A percentile compares a stretch with the other conserved stretches of the same genome.
Evolutionary conservation across 2,329 filamentous ascomycete genomes (phyloP).

Genomic region (Claviceps maximensis): DNA sequence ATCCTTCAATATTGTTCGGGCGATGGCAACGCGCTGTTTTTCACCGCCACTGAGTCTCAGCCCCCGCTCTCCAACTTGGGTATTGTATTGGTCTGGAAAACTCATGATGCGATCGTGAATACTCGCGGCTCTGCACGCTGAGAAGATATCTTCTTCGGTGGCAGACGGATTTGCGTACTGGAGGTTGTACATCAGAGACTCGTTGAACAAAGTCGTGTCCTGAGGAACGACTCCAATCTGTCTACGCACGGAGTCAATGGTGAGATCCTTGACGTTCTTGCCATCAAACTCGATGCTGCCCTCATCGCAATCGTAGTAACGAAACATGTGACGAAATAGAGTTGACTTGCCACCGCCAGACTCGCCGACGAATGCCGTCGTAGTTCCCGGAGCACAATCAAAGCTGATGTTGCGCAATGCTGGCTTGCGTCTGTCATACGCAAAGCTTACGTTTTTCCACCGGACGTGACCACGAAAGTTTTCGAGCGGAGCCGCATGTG

Average conservation of each 20-base stretch:
- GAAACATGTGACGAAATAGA: constrained; percentile 86
- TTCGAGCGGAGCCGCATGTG: constrained; percentile 47
- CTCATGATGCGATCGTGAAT: constrained; percentile 86
- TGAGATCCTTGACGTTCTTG: constrained; percentile 69
- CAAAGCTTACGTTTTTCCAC: constrained; percentile 82
- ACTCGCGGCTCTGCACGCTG: constrained; percentile 72
- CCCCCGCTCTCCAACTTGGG: constrained; percentile 83
- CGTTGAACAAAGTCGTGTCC: constrained; percentile 91
- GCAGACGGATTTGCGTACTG: constrained; percentile 75
- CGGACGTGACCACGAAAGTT: constrained; percentile 68
- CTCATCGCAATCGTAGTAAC: constrained; percentile 78
- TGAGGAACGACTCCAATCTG: constrained; percentile 95
- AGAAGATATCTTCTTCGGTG: constrained; percentile 68
- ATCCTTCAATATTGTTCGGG: constrained; percentile 82
- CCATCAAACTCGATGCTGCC: constrained; percentile 79
- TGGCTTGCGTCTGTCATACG: constrained; percentile 76
- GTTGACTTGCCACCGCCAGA: constrained; percentile 97
- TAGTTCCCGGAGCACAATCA: constrained; percentile 76
- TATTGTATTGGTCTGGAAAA: constrained; percentile 79
- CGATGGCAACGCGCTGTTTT: constrained; percentile 88
- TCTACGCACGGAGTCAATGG: constrained; percentile 81
- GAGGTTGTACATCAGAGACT: constrained; percentile 88
- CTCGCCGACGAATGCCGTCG: constrained; percentile 90
- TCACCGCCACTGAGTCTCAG: constrained; percentile 80
- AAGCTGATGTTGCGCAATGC: constrained; percentile 77